These are phyloP conservation scores for Crepidotus variabilis DNA, from an alignment of 768 basidiomycete genomes.

Conservation along the genomic window DNA sequence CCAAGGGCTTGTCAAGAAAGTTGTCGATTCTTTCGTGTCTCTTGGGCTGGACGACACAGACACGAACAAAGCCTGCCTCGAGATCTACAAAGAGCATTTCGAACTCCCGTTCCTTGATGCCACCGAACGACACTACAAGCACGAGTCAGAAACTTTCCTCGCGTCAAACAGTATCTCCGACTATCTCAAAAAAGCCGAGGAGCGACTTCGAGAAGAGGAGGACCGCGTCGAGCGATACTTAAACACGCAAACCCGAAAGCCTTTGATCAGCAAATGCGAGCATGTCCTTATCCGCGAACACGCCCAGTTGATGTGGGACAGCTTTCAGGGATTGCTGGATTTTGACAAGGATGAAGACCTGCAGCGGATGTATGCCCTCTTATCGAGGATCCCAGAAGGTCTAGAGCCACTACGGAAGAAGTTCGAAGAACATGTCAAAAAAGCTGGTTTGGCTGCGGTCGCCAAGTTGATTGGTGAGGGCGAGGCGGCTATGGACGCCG, in stretches of 20 bases:
- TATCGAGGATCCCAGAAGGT: slow-evolving; percentile 87
- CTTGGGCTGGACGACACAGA: slow-evolving; percentile 92
- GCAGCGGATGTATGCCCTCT: slow-evolving; percentile 90
- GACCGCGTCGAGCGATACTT: slow-evolving; percentile 93
- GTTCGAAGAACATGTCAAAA: slow-evolving; percentile 96
- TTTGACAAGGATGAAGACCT: slow-evolving; percentile 94
- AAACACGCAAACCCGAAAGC: slow-evolving; percentile 83
- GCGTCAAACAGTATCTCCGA: slow-evolving; percentile 87
- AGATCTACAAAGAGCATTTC: slow-evolving; percentile 90
- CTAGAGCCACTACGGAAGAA: slow-evolving; percentile 87
- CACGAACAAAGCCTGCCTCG: slow-evolving; percentile 88
- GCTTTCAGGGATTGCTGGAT: slow-evolving; percentile 86
- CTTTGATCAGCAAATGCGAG: slow-evolving; percentile 81
- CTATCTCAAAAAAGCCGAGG: slow-evolving; percentile 93
- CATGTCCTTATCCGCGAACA: slow-evolving; percentile 89
- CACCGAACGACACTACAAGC: slow-evolving; percentile 88
- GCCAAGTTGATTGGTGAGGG: slow-evolving; percentile 50
- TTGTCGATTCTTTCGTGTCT: slow-evolving; percentile 92
- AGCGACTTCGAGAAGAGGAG: slow-evolving; percentile 89
- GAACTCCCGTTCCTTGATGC: slow-evolving; percentile 85
- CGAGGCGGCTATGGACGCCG: slow-evolving; percentile 41
- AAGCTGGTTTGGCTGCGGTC: slow-evolving; percentile 79
- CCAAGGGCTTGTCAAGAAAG: slow-evolving; percentile 88
- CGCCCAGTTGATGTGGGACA: slow-evolving; percentile 83
- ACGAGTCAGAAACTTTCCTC: slow-evolving; percentile 89